Evolutionary conservation across 2,329 filamentous ascomycete genomes (phyloP).

Genomic region (Shiraia sp.): DNA sequence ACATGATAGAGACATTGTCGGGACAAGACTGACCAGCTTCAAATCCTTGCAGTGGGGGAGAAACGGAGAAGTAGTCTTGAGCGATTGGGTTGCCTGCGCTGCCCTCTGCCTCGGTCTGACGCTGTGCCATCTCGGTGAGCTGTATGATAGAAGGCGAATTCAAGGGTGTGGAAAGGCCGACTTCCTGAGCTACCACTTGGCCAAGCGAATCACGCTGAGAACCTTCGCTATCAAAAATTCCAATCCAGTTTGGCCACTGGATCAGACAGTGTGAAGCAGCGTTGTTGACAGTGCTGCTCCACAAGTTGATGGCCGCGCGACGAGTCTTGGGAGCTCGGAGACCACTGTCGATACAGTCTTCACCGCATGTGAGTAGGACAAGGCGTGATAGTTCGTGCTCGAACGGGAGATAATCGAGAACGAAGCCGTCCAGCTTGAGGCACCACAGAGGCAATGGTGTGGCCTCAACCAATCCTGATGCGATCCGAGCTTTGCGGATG

Average conservation of each 20-base stretch:
- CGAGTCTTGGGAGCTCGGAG: constrained; percentile 28
- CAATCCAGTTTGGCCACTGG: constrained; percentile 30
- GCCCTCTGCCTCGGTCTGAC: constrained; percentile 6
- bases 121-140: too few relatives aligned
- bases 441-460: constrained; percentile 25
- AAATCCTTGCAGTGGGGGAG: background rate
- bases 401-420: constrained; percentile 38
- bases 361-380: constrained; percentile 26
- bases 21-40: too few relatives aligned
- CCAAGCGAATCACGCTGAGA: constrained; percentile 20
- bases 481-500: constrained; percentile 38
- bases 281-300: constrained; percentile 21
- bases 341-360: constrained; percentile 33
- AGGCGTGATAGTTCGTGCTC: constrained; percentile 28
- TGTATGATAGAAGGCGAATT: too few relatives aligned
- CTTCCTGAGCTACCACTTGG: constrained; percentile 13
- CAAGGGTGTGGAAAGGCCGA: constrained; percentile 12
- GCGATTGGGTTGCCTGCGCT: background rate
- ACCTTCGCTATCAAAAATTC: constrained; percentile 27
- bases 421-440: constrained; percentile 39
- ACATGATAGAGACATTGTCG: too few relatives aligned
- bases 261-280: constrained; percentile 24
- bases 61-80: constrained; percentile 2
- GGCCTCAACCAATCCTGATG: constrained; percentile 23
- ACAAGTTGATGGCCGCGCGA: constrained; percentile 12